Evolutionary conservation across 2,329 filamentous ascomycete species (phyloP).

Genomic region (Cephalotrichum gorgonifer): DNA sequence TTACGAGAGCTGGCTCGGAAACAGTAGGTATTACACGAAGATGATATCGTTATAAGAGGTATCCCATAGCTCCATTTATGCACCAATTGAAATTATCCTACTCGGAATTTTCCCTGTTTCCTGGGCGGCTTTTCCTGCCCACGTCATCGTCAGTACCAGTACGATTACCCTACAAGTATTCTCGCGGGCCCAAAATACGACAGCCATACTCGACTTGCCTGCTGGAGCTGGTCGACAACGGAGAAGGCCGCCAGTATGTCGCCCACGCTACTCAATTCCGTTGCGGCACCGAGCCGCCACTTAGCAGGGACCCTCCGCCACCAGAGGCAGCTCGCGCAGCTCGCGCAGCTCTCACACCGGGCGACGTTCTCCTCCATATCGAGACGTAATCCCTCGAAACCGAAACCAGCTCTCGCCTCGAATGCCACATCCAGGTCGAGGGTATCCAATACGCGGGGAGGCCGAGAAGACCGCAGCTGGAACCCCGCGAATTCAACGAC

Average conservation of each 20-base stretch:
- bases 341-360: background rate
- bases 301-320: background rate
- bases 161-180: too few species aligned
- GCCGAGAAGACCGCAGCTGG: too few species aligned
- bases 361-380: background rate
- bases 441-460: background rate
- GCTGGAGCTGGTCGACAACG: background rate
- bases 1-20: too few species aligned
- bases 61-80: background rate
- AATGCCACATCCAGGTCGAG: background rate
- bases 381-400: background rate
- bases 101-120: background rate
- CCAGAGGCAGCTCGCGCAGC: too few species aligned
- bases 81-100: background rate
- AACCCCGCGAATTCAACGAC: background rate
- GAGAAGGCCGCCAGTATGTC: background rate
- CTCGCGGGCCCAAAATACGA: background rate
- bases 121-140: background rate
- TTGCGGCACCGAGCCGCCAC: background rate
- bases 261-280: background rate
- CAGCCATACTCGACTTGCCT: background rate
- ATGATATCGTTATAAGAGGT: background rate
- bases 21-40: too few species aligned
- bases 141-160: background rate
- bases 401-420: background rate